Percentiles rank a stretch among this genome's conserved stretches.
Evolutionary conservation across 2,329 filamentous ascomycete genomes (phyloP).

Genomic region (Sporothrix variecibatus): DNA sequence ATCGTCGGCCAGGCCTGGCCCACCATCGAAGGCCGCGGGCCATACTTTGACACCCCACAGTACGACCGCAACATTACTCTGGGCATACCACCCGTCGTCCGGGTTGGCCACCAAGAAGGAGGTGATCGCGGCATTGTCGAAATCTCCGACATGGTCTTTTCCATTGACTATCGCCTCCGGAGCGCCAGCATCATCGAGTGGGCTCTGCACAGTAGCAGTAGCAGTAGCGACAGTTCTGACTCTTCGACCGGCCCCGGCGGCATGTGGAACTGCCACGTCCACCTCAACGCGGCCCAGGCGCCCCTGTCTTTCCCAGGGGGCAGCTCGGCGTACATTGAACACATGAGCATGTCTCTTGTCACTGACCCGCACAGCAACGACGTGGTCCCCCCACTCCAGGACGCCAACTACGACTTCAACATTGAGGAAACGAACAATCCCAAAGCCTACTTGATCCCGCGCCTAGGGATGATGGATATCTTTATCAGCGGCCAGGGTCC

Average conservation of each 20-base stretch:
- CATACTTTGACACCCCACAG: constrained; percentile 60
- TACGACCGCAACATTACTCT: no score
- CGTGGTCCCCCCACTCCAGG: no score
- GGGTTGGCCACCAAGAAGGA: constrained; percentile 56
- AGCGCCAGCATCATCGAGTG: no score
- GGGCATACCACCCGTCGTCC: constrained; percentile 52
- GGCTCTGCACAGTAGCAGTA: constrained; percentile 58
- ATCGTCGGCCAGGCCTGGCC: constrained; percentile 60
- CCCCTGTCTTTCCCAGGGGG: no score
- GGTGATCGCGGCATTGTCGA: constrained; percentile 67
- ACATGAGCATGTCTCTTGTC: constrained; percentile 66
- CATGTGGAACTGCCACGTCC: constrained; percentile 62
- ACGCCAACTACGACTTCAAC: background rate
- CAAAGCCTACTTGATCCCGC: no score
- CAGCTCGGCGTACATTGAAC: constrained; percentile 50
- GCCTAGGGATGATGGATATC: no score
- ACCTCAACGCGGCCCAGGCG: no score
- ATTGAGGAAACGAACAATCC: no score
- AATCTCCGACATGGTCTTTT: constrained; percentile 70
- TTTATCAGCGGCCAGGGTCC: constrained; percentile 43
- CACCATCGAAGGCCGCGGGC: constrained; percentile 43
- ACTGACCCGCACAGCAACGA: no score
- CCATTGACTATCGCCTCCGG: no score
- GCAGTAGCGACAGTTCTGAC: no score
- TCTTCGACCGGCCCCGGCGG: constrained; percentile 36